Conservation (phyloP, 768 basidiomycete genomes). For the Pleurotus ostreatus region DNA sequence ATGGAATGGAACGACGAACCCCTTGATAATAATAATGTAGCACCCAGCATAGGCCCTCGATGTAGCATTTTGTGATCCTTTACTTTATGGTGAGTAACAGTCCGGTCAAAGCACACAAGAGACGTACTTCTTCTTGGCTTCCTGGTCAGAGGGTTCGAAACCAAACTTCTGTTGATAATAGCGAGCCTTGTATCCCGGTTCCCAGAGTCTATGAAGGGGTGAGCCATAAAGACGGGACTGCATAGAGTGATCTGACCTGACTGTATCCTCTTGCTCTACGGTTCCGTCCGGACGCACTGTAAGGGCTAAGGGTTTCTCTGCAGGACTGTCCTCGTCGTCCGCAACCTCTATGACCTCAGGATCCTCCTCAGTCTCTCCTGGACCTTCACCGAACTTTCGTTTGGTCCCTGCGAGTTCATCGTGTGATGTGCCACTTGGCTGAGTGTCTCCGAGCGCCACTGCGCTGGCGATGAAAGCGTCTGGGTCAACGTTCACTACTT, state of each 20-base stretch:
- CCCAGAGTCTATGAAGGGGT: conserved; percentile 69
- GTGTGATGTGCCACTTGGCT: conserved; percentile 17
- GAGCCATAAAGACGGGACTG: background rate
- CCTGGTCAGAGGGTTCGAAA: conserved; percentile 60
- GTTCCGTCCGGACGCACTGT: conserved; percentile 90
- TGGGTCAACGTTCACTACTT: conserved; percentile 24
- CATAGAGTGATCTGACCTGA: conserved; percentile 58
- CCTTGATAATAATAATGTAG: conserved; percentile 98
- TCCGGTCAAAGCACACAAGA: background rate
- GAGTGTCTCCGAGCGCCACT: conserved; percentile 12
- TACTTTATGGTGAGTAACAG: conserved; percentile 1
- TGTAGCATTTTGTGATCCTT: conserved; percentile 79
- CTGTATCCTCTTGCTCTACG: conserved; percentile 90
- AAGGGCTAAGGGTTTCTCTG: conserved; percentile 44
- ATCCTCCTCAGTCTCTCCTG: conserved; percentile 31
- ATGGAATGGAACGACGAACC: conserved; percentile 41
- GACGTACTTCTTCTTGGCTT: conserved; percentile 69
- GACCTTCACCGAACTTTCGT: conserved; percentile 47
- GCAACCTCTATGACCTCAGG: conserved; percentile 42
- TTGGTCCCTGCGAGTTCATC: conserved; percentile 30
- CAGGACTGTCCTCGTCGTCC: conserved; percentile 42
- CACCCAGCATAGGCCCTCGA: conserved; percentile 96
- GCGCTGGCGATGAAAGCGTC: conserved; percentile 9
- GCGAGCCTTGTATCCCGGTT: conserved; percentile 91
- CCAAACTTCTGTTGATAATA: conserved; percentile 96